Evolutionary conservation across 495 filamentous ascomycete species (phyloP).

Genomic region (Podospora comata): DNA sequence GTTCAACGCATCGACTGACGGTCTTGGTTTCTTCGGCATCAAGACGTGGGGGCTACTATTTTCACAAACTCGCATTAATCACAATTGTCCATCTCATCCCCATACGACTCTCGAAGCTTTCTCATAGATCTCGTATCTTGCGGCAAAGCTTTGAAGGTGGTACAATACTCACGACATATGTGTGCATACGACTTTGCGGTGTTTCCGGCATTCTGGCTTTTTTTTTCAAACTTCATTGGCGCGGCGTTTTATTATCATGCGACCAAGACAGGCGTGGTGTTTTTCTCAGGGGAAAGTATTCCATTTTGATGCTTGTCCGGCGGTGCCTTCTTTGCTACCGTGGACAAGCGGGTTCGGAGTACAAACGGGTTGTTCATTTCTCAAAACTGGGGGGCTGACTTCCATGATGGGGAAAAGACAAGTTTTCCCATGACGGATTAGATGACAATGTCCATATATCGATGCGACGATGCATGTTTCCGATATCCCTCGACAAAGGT

Average conservation of each 20-base stretch:
- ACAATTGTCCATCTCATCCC: neutral
- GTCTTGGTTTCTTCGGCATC: neutral
- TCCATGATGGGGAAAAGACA: neutral
- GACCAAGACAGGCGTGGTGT: slow-evolving; percentile 7
- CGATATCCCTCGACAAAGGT: neutral
- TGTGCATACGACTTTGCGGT: slow-evolving; percentile 2
- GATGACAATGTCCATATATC: neutral
- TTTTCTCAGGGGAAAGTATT: slow-evolving; percentile 8
- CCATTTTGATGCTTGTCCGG: slow-evolving; percentile 4
- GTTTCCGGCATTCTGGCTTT: slow-evolving; percentile 1
- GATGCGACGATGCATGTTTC: neutral
- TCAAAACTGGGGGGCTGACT: neutral
- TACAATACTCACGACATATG: neutral
- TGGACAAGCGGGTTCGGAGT: slow-evolving; percentile 8
- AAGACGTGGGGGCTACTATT: neutral
- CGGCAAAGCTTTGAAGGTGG: neutral
- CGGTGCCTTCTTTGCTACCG: slow-evolving; percentile 13
- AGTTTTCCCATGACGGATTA: neutral
- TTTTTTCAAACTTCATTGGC: slow-evolving; percentile 12
- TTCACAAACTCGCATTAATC: neutral
- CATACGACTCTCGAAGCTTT: neutral
- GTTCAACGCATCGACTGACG: neutral
- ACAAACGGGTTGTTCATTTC: neutral
- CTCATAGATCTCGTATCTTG: neutral
- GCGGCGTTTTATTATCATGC: slow-evolving; percentile 15